Base-by-base conservation (phyloP, 345 rosid species). In the Rhodamnia rubescens region DNA sequence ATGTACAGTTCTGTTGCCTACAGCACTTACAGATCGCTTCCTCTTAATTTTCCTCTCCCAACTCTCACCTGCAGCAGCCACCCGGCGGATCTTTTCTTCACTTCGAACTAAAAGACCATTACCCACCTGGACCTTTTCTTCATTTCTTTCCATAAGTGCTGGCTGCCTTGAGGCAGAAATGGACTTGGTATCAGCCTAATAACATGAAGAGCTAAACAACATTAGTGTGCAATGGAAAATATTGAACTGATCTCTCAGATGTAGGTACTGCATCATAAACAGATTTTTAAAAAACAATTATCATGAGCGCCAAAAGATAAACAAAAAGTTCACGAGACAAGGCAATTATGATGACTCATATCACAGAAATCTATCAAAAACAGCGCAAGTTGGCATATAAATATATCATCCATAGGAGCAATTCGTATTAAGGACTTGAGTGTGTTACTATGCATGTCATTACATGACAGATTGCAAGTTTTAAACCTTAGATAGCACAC, bases 31-130 rank as follows among this genome's bases (percentile, higher is more conserved):
- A 90, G 99, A 97, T 80, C 98, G 95, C 89, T 93, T 97, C 89
- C 94, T 93, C 90, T 95, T 97, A 92, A 93, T 93, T 91, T 92
- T 97, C 86, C 91, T 93, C 81, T 96, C 99, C 98, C 99, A 96
- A 89, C 94, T 96, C 88, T 97, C 99, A 85, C 98, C 95, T 85
- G 94, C 95, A 87, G 93, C 91, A 61, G 98, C 95, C 87, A 96
- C 88, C 89, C 91, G 93, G 83, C 93, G 95, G 42, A 94, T 94
- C 92, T 94, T 97, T 88, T 93, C 99, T 86, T 94, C 99, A 81
- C 87, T 86, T 83, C 91, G 90, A 88, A 85, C 88, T 75, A 93
- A 50, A 75, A 88, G 91, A 36, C 91, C 98, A 90, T 88, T 89
- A 86, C 89, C 87, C 89, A 90, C 90, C 78, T 93, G 93, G 54